phyloP scores from a whole-genome alignment of 2,329 filamentous ascomycete genomes.

The Ophiostoma populinum region DNA sequence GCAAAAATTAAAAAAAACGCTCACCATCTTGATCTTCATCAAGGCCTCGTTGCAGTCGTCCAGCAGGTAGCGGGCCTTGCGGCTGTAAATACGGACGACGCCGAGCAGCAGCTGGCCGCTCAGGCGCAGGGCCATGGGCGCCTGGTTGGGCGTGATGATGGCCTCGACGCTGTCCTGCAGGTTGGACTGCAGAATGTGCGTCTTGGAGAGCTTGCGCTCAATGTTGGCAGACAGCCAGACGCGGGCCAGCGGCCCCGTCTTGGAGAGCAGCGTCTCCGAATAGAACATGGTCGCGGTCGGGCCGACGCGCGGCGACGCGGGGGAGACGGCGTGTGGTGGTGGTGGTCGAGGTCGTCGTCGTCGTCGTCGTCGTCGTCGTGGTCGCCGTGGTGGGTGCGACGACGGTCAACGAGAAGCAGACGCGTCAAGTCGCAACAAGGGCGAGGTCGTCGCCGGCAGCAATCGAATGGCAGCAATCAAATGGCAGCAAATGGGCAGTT shows the following conservation, averaged over 20 bases:
- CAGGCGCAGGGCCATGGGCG: slow-evolving; percentile 83
- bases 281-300: slow-evolving; percentile 61
- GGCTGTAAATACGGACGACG: slow-evolving; percentile 92
- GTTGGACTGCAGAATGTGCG: slow-evolving; percentile 85
- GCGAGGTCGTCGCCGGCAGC: too few species aligned
- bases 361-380: too few species aligned
- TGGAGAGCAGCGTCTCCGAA: slow-evolving; percentile 85
- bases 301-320: neutral
- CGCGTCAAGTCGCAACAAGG: too few species aligned
- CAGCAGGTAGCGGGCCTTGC: slow-evolving; percentile 87
- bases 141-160: slow-evolving; percentile 84
- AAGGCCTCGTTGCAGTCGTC: slow-evolving; percentile 97
- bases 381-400: too few species aligned
- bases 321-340: too few species aligned
- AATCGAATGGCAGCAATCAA: too few species aligned
- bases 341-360: too few species aligned
- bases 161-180: slow-evolving; percentile 88
- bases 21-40: slow-evolving; percentile 96
- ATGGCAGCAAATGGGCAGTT: too few species aligned
- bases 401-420: too few species aligned
- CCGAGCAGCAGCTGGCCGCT: slow-evolving; percentile 88
- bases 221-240: slow-evolving; percentile 98
- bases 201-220: slow-evolving; percentile 96
- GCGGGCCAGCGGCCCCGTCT: slow-evolving; percentile 90
- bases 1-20: too few species aligned